phyloP scores from a whole-genome alignment of 441 rosid species.

The Adansonia gregorii region DNA sequence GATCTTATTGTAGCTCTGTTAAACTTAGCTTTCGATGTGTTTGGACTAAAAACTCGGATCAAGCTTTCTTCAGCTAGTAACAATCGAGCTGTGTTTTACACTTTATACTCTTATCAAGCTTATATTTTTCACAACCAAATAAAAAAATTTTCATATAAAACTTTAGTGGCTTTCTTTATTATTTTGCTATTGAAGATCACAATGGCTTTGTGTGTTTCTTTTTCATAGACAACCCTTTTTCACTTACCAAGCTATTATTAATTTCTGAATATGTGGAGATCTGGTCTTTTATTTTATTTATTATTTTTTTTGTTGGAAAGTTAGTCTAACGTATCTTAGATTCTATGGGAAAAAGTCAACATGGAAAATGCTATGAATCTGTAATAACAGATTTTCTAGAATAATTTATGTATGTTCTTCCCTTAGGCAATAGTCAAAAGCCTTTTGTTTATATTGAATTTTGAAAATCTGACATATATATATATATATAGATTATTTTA shows the following conservation, averaged over 20 bases:
- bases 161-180: background rate
- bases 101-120: background rate
- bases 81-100: background rate
- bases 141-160: background rate
- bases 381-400: background rate
- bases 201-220: background rate
- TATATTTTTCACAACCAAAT: slow-evolving; percentile 1
- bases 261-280: background rate
- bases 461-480: background rate
- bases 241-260: background rate
- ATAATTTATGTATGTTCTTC: slow-evolving; percentile 8
- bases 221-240: background rate
- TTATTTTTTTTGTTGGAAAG: slow-evolving; percentile 7
- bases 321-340: slow-evolving; percentile 14
- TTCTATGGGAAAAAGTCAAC: slow-evolving; percentile 20
- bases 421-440: background rate
- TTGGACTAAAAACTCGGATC: background rate
- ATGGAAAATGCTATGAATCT: slow-evolving; percentile 13
- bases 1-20: slow-evolving; percentile 29
- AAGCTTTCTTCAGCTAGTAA: slow-evolving; percentile 14
- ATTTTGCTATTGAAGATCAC: background rate
- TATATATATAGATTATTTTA: background rate
- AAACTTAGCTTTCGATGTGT: background rate
- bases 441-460: background rate
- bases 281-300: slow-evolving; percentile 13